These are phyloP conservation scores for Combretum micranthum DNA, from an alignment of 345 rosid genomes.

Conservation along the genomic window DNA sequence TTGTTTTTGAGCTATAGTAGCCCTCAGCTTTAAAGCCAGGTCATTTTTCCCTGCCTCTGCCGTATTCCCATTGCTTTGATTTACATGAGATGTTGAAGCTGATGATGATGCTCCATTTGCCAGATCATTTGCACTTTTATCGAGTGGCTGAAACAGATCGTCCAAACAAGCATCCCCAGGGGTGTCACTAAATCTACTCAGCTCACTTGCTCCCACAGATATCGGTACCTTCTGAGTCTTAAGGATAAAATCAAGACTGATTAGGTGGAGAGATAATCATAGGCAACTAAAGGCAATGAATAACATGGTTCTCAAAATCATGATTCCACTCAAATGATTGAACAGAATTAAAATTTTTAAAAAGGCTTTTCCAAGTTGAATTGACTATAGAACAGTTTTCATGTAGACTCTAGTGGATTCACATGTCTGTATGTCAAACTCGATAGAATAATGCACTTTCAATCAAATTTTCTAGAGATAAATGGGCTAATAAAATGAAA, in stretches of 20 bases:
- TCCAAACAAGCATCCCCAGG: conserved; percentile 97
- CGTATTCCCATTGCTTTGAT: conserved; percentile 45
- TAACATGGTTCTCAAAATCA: too few relatives aligned
- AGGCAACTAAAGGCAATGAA: too few relatives aligned
- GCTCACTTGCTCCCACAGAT: conserved; percentile 53
- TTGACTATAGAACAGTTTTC: too few relatives aligned
- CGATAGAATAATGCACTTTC: too few relatives aligned
- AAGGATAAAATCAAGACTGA: conserved; percentile 12
- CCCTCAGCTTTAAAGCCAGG: conserved; percentile 81
- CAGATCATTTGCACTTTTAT: conserved; percentile 46
- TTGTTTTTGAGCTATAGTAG: conserved; percentile 91
- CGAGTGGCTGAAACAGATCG: conserved; percentile 85
- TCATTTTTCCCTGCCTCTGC: conserved; percentile 77
- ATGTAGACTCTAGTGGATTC: too few relatives aligned
- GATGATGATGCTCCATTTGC: conserved; percentile 82
- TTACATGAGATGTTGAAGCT: conserved; percentile 44
- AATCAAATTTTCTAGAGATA: too few relatives aligned
- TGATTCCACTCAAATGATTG: too few relatives aligned
- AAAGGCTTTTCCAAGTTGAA: too few relatives aligned
- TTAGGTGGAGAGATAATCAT: neutral
- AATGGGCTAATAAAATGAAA: too few relatives aligned
- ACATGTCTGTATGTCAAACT: too few relatives aligned
- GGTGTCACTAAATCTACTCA: conserved; percentile 85
- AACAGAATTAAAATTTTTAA: too few relatives aligned
- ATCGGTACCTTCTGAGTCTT: conserved; percentile 57